Evolutionary conservation across 2,329 filamentous ascomycete genomes (phyloP).

Genomic region (Rhynchosporium graminicola): DNA sequence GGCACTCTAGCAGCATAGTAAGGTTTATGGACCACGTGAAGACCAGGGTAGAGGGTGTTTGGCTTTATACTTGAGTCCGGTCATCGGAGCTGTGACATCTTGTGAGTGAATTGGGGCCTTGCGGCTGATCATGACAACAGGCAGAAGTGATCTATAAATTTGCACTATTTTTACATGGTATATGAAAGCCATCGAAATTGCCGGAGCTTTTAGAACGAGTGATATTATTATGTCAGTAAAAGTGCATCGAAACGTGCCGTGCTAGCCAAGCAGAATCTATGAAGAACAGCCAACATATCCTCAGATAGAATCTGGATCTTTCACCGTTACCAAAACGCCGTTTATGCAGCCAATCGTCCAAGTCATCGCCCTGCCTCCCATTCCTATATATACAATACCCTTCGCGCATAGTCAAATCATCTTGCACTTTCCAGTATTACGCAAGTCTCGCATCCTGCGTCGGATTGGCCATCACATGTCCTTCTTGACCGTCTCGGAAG

Average conservation of each 20-base stretch:
- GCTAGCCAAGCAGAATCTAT: neutral
- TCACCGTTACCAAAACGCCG: slow-evolving; percentile 3
- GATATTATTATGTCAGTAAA: neutral
- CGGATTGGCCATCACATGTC: neutral
- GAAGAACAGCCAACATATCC: neutral
- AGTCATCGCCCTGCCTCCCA: neutral
- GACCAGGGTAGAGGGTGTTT: too few species aligned
- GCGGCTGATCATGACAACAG: too few species aligned
- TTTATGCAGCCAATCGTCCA: slow-evolving; percentile 8
- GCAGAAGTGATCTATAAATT: too few species aligned
- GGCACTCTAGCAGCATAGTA: too few species aligned
- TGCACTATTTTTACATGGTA: too few species aligned
- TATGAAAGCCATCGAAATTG: too few species aligned
- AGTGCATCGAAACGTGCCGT: neutral
- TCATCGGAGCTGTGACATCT: too few species aligned
- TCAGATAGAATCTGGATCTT: slow-evolving; percentile 4
- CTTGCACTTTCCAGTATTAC: slow-evolving; percentile 4
- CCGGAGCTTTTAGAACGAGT: neutral
- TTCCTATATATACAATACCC: slow-evolving; percentile 1
- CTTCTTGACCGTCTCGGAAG: slow-evolving; percentile 26
- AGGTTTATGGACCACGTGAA: too few species aligned
- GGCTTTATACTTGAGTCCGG: too few species aligned
- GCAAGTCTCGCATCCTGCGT: neutral
- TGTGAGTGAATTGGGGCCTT: too few species aligned
- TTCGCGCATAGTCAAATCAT: neutral